Evolutionary conservation across 257 asterid species (phyloP), one percentile per base, ranked within the genome.

Genomic region (Ligustrum vulgare): DNA sequence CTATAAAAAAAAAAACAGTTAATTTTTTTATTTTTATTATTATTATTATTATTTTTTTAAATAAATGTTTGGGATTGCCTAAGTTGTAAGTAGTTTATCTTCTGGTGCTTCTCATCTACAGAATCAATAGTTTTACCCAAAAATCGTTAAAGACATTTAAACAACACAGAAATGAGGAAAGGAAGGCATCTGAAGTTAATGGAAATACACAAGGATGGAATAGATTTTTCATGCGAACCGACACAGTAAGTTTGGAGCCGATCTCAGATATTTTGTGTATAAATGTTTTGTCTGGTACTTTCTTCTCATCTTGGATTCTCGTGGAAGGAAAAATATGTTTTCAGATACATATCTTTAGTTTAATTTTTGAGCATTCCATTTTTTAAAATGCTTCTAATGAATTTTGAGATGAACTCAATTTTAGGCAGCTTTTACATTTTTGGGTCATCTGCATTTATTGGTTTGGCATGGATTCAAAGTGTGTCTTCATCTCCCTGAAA

Each of bases 151-250:
- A 89, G 77, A 81, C 95, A 63, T 85, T 94, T 36, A 94, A 94
- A 89, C 92, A 88, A 66, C 80, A 84, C 75, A 87, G 92, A 68
- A 74, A 75, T 82, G 90, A 86, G 32, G 98, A 89, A 75, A 92
- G 83, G 83, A 94, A 94, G 86, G 85, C 86, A 63, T 87, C 96
- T 66, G 98, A 94, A 86, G 93, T 93, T 58, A 82, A 87, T 72
- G 98, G 98, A 83, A 92, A 87, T 81, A 92, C 96, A 65, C 84
- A 84, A 67, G 87, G 97, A 47, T 94, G 98, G 98, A 94, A 91
- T 78, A 86, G 87, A 81, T 87, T 92, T 75, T 94, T 82, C 81
- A 92, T 94, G 92, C 96, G 93, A 78, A 83, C 92, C 63, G 98
- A 94, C 85, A 92, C 98, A 62, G 98, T 94, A 82, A 80, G 97